These are phyloP conservation scores for Melocanna baccifera DNA, from an alignment of 176 grass and related monocot genomes.

Conservation along the genomic window DNA sequence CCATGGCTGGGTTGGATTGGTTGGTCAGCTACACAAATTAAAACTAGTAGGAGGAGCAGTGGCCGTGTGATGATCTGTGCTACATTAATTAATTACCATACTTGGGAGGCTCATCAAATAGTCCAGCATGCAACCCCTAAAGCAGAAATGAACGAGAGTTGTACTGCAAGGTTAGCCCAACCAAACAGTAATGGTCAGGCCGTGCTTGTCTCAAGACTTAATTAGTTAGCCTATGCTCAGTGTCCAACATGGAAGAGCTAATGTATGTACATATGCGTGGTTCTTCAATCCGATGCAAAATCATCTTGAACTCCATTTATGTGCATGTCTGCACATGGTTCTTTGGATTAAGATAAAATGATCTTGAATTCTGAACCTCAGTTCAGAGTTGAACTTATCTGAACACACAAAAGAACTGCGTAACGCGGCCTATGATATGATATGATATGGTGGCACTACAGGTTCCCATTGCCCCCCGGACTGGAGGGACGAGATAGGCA, in stretches of 20 bases:
- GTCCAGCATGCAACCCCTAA: neutral
- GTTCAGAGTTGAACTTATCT: neutral
- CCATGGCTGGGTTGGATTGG: neutral
- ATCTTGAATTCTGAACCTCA: neutral
- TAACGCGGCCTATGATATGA: too few species aligned
- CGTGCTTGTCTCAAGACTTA: neutral
- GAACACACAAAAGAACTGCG: too few species aligned
- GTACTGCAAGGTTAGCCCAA: neutral
- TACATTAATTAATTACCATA: neutral
- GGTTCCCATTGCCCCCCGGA: too few species aligned
- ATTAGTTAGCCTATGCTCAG: neutral
- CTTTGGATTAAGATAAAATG: neutral
- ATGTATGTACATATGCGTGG: neutral
- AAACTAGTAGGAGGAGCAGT: neutral
- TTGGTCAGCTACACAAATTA: neutral
- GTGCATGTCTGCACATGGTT: neutral
- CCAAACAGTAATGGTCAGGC: neutral
- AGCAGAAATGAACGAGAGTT: neutral
- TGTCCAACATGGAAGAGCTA: neutral
- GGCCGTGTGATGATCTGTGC: neutral
- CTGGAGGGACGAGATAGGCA: too few species aligned
- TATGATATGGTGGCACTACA: too few species aligned
- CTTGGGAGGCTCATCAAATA: neutral
- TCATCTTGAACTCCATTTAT: neutral
- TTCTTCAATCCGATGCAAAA: neutral